Percentiles rank a stretch among this genome's conserved stretches.
Conservation (phyloP, 345 rosid species). For the Brassica rapa region DNA sequence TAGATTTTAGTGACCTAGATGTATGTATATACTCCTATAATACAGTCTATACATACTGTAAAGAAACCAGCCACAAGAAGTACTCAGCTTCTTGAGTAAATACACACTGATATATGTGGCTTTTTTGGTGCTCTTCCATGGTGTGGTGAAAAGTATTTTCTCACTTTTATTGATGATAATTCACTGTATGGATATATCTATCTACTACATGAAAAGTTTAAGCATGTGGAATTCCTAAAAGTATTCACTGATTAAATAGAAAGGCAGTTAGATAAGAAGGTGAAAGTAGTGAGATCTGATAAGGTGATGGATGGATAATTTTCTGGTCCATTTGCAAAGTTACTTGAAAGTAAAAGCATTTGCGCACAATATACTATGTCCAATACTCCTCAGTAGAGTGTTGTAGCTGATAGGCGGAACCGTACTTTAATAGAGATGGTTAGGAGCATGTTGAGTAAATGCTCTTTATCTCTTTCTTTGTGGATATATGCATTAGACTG, state of each 20-base stretch:
- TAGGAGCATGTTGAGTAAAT: neutral
- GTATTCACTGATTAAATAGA: neutral
- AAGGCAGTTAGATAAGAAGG: neutral
- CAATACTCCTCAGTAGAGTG: neutral
- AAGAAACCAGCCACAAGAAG: neutral
- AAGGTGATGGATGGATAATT: no score
- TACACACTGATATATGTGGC: neutral
- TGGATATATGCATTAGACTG: no score
- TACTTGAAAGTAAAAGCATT: no score
- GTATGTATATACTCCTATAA: neutral
- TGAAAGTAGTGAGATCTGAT: no score
- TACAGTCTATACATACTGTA: neutral
- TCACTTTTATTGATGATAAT: neutral
- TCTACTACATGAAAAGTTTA: neutral
- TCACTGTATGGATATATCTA: neutral
- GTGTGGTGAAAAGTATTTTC: neutral
- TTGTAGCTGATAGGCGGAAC: neutral
- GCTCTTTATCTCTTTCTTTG: neutral
- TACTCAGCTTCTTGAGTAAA: neutral
- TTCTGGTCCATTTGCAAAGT: no score
- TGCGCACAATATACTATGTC: no score
- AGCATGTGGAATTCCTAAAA: neutral
- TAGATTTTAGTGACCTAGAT: neutral
- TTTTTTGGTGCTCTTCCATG: neutral
- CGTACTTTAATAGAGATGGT: neutral